Evolutionary conservation across 1,139 yeast genomes (phyloP), one percentile per base, ranked within the genome.

Genomic region (Scheffersomyces cryptocercus): DNA sequence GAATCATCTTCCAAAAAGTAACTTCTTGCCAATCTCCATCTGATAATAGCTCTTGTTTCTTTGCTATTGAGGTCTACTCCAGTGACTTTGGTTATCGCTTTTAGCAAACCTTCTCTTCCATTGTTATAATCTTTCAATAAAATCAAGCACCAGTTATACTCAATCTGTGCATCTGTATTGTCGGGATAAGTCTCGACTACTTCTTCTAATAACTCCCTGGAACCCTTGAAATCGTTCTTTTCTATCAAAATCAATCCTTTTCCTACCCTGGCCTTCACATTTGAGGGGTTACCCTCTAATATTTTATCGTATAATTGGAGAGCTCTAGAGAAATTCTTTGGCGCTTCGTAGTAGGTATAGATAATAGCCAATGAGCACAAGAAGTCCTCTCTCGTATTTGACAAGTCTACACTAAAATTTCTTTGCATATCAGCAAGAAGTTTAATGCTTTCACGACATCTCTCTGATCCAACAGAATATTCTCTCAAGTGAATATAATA

Each of bases 291-390:
- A 3, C 67, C 67, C 3, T 55, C 55, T 28, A 88, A 69, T 7
- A 90, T 80, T 29, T 74, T 68, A 40, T 85, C 86, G 61, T 86
- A 93, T 26, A 90, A 65, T 38, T 80, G 81, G 36, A 87, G 61
- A 0, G 99, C 98, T 33, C 84, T 73, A 8, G 79, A 73, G 57
- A 82, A 89, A 62, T 91, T 87, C 61, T 89, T 89, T 5, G 98
- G 99, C 0, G 97, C 88, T 59, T 91, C 96, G 58, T 84, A 79
- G 57, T 87, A 85, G 0, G 96, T 88, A 56, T 89, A 88, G 0
- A 87, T 78, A 2, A 84, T 79, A 0, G 95, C 98, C 43, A 88
- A 70, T 13, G 81, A 73, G 39, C 90, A 76, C 20, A 85, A 70
- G 24, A 88, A 67, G 43, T 84, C 86, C 43, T 75, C 77, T 50